Percentiles rank a stretch among this genome's conserved stretches.
These are phyloP conservation scores for Przewalskia tangutica DNA, from an alignment of 257 asterid species.

Conservation along the genomic window DNA sequence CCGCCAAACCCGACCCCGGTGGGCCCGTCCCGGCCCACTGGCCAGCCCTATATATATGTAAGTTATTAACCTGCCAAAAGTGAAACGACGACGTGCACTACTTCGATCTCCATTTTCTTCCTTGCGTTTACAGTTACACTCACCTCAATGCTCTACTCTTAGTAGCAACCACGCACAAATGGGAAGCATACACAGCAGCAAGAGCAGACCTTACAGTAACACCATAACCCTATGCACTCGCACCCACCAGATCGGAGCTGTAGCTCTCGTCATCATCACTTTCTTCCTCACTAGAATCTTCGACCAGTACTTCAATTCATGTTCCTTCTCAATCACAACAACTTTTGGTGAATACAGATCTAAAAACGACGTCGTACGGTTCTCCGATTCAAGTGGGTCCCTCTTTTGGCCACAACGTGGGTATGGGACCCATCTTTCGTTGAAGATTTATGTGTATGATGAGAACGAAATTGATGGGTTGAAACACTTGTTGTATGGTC, in stretches of 20 bases:
- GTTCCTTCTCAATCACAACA: slow-evolving; percentile 4
- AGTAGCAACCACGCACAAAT: not conserved
- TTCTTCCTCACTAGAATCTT: slow-evolving; percentile 74
- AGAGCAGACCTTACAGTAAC: slow-evolving; percentile 13
- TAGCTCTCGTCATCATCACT: slow-evolving; percentile 50
- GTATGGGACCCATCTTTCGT: slow-evolving; percentile 33
- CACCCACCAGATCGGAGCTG: slow-evolving; percentile 77
- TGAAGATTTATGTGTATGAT: slow-evolving; percentile 85
- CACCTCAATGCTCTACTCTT: not conserved
- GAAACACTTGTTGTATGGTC: slow-evolving; percentile 60
- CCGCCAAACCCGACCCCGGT: too few relatives aligned
- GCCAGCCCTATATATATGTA: too few relatives aligned
- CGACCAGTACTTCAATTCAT: slow-evolving; percentile 39
- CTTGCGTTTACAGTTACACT: not conserved
- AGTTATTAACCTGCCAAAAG: not conserved
- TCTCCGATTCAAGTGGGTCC: slow-evolving; percentile 11
- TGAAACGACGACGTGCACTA: not conserved
- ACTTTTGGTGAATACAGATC: not conserved
- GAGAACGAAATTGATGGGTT: slow-evolving; percentile 72
- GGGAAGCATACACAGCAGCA: slow-evolving; percentile 1
- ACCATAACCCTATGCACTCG: slow-evolving; percentile 46
- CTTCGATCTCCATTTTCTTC: not conserved
- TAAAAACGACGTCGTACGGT: slow-evolving; percentile 19
- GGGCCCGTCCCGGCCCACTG: too few relatives aligned
- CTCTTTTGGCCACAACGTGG: slow-evolving; percentile 37